Percentiles rank a stretch among this genome's conserved stretches.
These are phyloP conservation scores for Orbilia oligospora DNA, from an alignment of 2,329 filamentous ascomycete species.

Conservation along the genomic window DNA sequence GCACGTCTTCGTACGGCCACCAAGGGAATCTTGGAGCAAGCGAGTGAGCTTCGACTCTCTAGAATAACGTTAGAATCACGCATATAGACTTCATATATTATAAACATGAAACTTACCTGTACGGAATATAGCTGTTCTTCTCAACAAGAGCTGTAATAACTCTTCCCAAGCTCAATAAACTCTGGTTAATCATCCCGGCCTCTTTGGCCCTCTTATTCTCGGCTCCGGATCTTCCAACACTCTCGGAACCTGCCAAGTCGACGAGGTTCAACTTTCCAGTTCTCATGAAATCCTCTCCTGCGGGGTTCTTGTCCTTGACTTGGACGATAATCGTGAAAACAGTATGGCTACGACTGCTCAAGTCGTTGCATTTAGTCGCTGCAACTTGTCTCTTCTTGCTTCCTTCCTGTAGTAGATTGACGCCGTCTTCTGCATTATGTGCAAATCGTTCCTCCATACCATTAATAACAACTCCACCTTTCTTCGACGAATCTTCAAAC, in stretches of 20 bases:
- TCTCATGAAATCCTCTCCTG: conserved; percentile 89
- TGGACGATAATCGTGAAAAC: conserved; percentile 96
- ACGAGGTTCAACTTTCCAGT: conserved; percentile 96
- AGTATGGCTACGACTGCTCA: conserved; percentile 96
- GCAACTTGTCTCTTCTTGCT: conserved; percentile 97
- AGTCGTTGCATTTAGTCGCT: conserved; percentile 98
- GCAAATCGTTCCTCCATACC: conserved; percentile 98
- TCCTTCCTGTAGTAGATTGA: conserved; percentile 88
- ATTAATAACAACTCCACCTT: conserved; percentile 91
- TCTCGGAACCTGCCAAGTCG: conserved; percentile 96
- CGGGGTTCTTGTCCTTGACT: conserved; percentile 83
- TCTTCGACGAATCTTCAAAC: conserved; percentile 89
- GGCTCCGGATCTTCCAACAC: conserved; percentile 95
- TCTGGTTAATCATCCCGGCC: conserved; percentile 98
- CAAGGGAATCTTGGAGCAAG: conserved; percentile 94
- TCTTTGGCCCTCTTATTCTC: conserved; percentile 98
- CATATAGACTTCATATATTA: no score
- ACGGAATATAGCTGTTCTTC: conserved; percentile 88
- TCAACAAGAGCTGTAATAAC: conserved; percentile 99
- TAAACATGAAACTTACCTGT: conserved; percentile 66
- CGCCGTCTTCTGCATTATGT: conserved; percentile 84
- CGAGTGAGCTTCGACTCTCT: conserved; percentile 96
- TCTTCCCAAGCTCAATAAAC: conserved; percentile 89
- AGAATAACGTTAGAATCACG: conserved; percentile 63
- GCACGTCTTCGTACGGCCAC: conserved; percentile 95